Conservation (phyloP, 208 protist species). For the Blastocrithidia nonstop region DNA sequence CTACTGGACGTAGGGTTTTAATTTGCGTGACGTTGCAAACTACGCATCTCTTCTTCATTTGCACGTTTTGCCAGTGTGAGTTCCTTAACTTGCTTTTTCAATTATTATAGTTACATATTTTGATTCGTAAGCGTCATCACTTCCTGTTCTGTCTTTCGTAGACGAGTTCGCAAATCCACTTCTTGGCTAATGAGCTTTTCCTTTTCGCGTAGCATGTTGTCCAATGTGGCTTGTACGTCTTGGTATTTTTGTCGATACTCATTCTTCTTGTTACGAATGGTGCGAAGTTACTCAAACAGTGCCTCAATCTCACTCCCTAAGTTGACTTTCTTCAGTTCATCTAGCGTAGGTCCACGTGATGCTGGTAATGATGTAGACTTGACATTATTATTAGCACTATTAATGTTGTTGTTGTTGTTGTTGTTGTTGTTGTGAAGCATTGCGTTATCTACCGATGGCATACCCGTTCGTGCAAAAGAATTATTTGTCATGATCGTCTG, state of each 20-base stretch:
- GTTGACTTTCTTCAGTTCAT: slow-evolving; percentile 71
- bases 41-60: slow-evolving; percentile 19
- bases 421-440: not conserved
- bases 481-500: too few relatives aligned
- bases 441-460: not conserved
- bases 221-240: slow-evolving; percentile 12
- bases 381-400: slow-evolving; percentile 3
- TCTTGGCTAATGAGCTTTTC: slow-evolving; percentile 16
- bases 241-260: slow-evolving; percentile 58
- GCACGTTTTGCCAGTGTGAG: slow-evolving; percentile 21
- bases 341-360: slow-evolving; percentile 40
- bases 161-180: slow-evolving; percentile 30
- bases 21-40: slow-evolving; percentile 8
- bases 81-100: slow-evolving; percentile 29
- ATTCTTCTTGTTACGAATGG: slow-evolving; percentile 66
- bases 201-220: slow-evolving; percentile 15
- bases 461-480: too few relatives aligned
- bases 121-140: slow-evolving; percentile 76
- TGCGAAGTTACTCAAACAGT: slow-evolving; percentile 63
- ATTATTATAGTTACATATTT: slow-evolving; percentile 69
- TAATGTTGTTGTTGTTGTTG: slow-evolving; percentile 3
- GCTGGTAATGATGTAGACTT: too few relatives aligned
- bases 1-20: slow-evolving; percentile 3
- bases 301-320: slow-evolving; percentile 78
- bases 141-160: slow-evolving; percentile 60